A percentile compares a stretch with the other conserved stretches of the same genome.
Conservation (phyloP, 345 rosid species). For the Populus davidiana region DNA sequence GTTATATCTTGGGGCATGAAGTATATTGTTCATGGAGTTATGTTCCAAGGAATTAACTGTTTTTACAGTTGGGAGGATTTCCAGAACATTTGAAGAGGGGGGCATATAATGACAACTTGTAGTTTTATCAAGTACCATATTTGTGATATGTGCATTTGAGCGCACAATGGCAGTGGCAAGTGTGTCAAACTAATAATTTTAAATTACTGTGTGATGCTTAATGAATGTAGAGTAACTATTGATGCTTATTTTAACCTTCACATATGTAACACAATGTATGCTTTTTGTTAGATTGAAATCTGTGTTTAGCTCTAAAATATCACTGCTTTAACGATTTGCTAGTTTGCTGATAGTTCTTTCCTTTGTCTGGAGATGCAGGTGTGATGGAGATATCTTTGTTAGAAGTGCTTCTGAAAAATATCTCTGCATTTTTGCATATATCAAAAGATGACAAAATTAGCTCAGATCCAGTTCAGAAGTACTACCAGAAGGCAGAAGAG, state of each 20-base stretch:
- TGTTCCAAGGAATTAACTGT: not conserved
- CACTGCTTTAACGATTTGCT: not conserved
- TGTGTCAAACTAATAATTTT: not conserved
- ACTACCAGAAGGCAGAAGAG: constrained; percentile 71
- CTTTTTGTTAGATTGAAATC: not conserved
- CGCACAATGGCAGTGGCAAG: not conserved
- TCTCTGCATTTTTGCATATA: constrained; percentile 59
- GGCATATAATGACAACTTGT: not conserved
- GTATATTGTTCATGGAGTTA: not conserved
- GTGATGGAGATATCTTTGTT: constrained; percentile 71
- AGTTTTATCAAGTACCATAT: not conserved
- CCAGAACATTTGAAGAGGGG: not conserved
- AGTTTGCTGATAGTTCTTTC: not conserved
- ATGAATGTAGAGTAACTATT: not conserved
- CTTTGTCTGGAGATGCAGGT: constrained; percentile 36
- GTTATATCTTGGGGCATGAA: not conserved
- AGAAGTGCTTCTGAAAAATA: constrained; percentile 57
- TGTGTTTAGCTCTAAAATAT: not conserved
- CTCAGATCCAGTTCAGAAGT: constrained; percentile 63
- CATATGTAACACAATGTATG: not conserved
- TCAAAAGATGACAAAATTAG: constrained; percentile 56
- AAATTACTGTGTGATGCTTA: not conserved
- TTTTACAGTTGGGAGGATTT: not conserved
- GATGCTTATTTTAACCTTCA: not conserved
- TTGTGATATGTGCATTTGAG: not conserved